Base-by-base conservation (phyloP, 495 filamentous ascomycete species). In the Aspergillus biplanus region DNA sequence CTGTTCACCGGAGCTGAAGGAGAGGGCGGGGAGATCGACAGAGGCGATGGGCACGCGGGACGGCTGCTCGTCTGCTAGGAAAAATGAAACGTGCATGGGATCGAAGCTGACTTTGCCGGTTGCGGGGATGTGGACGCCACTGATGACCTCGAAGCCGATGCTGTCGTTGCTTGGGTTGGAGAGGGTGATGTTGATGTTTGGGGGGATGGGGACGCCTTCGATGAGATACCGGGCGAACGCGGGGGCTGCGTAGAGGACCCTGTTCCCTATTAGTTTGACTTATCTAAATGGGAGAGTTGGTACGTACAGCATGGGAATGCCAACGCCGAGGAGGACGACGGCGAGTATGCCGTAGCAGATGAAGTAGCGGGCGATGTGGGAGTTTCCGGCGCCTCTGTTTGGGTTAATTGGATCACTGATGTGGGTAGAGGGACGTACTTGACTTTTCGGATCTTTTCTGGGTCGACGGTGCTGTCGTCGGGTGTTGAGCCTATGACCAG, bases 351-450 rank as follows among this genome's bases (percentile, higher is more conserved):
- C 58, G 27, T 53, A 61, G 48, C 46, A 53, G 35, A 61, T 31
- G 39, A 53, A 44, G 48, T 61, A 44, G 12, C 48, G 33, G n/a
- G 58, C 58, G 48, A 61, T 44, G 11, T 53, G 49, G 6, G 31
- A 18, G 11, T 53, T 61, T 46, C 58, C 58, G 33, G 42, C 50
- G 16, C 58, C 58, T 18, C 58, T 61, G 34, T 15, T 13, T 34
- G 7, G 32, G n/a, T 12, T 7, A 11, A 9, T 44, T 42, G 39
- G n/a, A 15, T 27, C 18, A 21, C 44, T 35, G n/a, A n/a, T n/a
- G 16, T 21, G 13, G 48, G 49, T n/a, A 67, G 31, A n/a, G 64
- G 61, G 2, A 59, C 50, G 11, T 64, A 37, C 12, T 65, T 68
- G 18, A 59, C 21, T 47, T 52, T 39, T 66, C 65, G 39, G 39